Conservation (phyloP, 768 basidiomycete genomes). For the Boletus huronensis region DNA sequence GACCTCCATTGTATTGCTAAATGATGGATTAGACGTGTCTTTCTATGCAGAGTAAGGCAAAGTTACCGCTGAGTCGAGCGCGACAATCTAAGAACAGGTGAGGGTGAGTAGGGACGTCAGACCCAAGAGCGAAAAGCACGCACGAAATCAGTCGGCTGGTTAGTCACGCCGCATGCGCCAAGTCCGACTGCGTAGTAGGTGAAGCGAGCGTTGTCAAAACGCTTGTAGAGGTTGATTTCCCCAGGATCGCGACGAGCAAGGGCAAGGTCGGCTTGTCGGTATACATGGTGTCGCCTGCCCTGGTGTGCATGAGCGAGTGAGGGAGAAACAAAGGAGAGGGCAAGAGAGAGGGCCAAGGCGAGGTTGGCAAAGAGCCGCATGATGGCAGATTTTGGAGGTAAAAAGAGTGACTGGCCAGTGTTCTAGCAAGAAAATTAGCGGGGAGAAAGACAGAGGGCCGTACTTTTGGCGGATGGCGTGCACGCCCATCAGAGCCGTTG, state of each 20-base stretch:
- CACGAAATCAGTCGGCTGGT: conserved; percentile 34
- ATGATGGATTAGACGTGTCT: not conserved
- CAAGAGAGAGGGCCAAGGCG: conserved; percentile 17
- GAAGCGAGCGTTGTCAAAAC: conserved; percentile 23
- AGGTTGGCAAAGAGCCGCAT: conserved; percentile 27
- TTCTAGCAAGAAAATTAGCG: not conserved
- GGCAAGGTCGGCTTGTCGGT: conserved; percentile 21
- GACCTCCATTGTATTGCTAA: conserved; percentile 54
- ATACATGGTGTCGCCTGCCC: conserved; percentile 21
- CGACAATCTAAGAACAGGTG: conserved; percentile 46
- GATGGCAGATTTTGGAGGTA: not conserved
- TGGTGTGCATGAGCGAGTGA: conserved; percentile 22
- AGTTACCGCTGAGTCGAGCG: conserved; percentile 34
- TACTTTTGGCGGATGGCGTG: not conserved
- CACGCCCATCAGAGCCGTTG: not conserved
- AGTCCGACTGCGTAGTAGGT: conserved; percentile 43
- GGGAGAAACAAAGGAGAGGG: conserved; percentile 15
- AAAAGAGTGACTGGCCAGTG: conserved; percentile 24
- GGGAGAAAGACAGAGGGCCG: not conserved
- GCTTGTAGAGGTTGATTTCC: conserved; percentile 20
- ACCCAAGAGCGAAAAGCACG: conserved; percentile 3
- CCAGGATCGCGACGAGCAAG: conserved; percentile 27
- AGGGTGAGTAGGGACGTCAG: conserved; percentile 2
- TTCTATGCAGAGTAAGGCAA: not conserved
- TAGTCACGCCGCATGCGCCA: conserved; percentile 39